Evolutionary conservation across 2,329 filamentous ascomycete genomes (phyloP).

Genomic region (Monilinia polystroma): DNA sequence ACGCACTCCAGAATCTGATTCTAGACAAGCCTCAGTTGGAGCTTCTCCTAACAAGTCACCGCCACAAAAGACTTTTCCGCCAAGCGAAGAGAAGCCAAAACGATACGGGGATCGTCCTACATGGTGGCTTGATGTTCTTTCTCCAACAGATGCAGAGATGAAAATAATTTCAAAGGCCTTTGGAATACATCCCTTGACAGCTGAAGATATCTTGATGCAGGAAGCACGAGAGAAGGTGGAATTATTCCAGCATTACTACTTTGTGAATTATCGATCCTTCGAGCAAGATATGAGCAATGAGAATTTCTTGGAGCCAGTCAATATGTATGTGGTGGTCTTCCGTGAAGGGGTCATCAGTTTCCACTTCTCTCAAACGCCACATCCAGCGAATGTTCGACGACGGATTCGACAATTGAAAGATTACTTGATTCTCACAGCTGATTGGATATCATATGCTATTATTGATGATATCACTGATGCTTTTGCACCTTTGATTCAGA

Average conservation of each 20-base stretch:
- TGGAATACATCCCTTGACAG: slow-evolving; percentile 90
- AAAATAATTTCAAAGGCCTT: slow-evolving; percentile 89
- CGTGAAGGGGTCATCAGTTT: slow-evolving; percentile 93
- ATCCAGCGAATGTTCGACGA: slow-evolving; percentile 91
- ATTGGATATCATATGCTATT: slow-evolving; percentile 98
- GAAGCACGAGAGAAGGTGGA: slow-evolving; percentile 98
- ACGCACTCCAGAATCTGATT: slow-evolving; percentile 18
- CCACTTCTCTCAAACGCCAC: slow-evolving; percentile 94
- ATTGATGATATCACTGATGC: slow-evolving; percentile 99
- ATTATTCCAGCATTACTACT: slow-evolving; percentile 96
- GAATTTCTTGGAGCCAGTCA: slow-evolving; percentile 90
- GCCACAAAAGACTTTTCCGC: slow-evolving; percentile 11
- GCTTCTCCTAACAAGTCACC: slow-evolving; percentile 35
- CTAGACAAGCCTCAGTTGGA: slow-evolving; percentile 30
- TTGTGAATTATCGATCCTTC: slow-evolving; percentile 97
- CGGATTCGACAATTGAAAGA: slow-evolving; percentile 91
- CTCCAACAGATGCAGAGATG: slow-evolving; percentile 93
- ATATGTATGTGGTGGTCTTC: slow-evolving; percentile 97
- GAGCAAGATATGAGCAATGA: slow-evolving; percentile 90
- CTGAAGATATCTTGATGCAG: slow-evolving; percentile 96
- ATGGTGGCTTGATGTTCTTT: slow-evolving; percentile 94
- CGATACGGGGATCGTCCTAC: slow-evolving; percentile 80
- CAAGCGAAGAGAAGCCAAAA: slow-evolving; percentile 45
- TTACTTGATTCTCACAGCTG: slow-evolving; percentile 86
- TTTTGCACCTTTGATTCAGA: slow-evolving; percentile 87